Conservation (phyloP, 2,329 filamentous ascomycete species). For the Blumeria graminis region DNA sequence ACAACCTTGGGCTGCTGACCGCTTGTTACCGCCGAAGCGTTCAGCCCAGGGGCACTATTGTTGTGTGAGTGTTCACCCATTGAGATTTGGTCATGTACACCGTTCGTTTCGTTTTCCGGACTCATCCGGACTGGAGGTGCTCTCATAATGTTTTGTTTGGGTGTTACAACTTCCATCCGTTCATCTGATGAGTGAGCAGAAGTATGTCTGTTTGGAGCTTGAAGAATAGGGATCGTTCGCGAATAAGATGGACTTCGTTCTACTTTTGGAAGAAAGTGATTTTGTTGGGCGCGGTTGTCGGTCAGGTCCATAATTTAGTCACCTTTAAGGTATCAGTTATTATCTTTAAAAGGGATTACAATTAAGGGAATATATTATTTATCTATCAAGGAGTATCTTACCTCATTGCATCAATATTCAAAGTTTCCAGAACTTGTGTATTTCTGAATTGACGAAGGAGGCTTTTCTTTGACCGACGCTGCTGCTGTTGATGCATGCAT, state of each 20-base stretch:
- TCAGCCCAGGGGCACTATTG: constrained; percentile 13
- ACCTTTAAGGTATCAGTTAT: constrained; percentile 9
- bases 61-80: constrained; percentile 17
- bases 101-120: constrained; percentile 15
- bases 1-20: constrained; percentile 92
- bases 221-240: constrained; percentile 30
- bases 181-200: constrained; percentile 32
- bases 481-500: constrained; percentile 10
- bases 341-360: constrained; percentile 1
- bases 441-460: constrained; percentile 5
- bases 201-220: constrained; percentile 31
- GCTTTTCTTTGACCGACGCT: constrained; percentile 8
- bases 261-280: constrained; percentile 10
- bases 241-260: constrained; percentile 8
- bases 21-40: constrained; percentile 30
- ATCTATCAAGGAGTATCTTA: constrained; percentile 4
- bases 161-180: constrained; percentile 36
- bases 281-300: constrained; percentile 13
- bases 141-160: constrained; percentile 24
- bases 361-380: constrained; percentile 1
- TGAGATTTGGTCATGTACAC: constrained; percentile 13
- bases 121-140: constrained; percentile 14
- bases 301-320: constrained; percentile 12
- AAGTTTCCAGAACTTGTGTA: constrained; percentile 3
- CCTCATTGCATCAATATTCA: constrained; percentile 12